Conservation (phyloP, 2,329 filamentous ascomycete genomes). For the Botrytis cinerea region DNA sequence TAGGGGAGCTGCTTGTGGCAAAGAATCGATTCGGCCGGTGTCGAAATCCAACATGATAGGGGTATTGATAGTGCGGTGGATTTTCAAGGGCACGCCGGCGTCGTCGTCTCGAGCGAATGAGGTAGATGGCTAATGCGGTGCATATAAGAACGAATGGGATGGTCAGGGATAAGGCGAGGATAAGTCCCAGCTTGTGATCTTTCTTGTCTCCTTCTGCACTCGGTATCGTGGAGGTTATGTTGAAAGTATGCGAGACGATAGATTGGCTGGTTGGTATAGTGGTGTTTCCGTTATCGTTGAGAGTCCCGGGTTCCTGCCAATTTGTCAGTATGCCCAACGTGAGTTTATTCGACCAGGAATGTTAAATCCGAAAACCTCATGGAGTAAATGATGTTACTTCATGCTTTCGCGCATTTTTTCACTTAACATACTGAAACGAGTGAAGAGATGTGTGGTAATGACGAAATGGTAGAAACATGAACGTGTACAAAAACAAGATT, state of each 20-base stretch:
- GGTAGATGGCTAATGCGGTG: conserved; percentile 10
- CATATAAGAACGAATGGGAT: conserved; percentile 22
- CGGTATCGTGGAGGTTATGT: conserved; percentile 9
- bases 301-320: conserved; percentile 5
- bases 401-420: background rate
- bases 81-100: background rate
- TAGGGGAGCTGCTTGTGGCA: background rate
- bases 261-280: background rate
- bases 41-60: conserved; percentile 18
- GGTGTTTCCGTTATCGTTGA: conserved; percentile 12
- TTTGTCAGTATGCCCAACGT: background rate
- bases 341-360: background rate
- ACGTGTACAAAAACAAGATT: background rate
- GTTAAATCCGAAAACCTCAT: background rate
- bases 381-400: background rate
- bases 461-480: background rate
- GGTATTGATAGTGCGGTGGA: conserved; percentile 18
- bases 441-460: background rate
- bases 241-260: conserved; percentile 16
- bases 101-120: conserved; percentile 12
- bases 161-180: conserved; percentile 20
- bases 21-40: conserved; percentile 6
- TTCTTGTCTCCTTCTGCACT: background rate
- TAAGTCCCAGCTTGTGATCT: conserved; percentile 17
- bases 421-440: background rate